phyloP scores from a whole-genome alignment of 2,329 filamentous ascomycete genomes.

The Didymella exigua region DNA sequence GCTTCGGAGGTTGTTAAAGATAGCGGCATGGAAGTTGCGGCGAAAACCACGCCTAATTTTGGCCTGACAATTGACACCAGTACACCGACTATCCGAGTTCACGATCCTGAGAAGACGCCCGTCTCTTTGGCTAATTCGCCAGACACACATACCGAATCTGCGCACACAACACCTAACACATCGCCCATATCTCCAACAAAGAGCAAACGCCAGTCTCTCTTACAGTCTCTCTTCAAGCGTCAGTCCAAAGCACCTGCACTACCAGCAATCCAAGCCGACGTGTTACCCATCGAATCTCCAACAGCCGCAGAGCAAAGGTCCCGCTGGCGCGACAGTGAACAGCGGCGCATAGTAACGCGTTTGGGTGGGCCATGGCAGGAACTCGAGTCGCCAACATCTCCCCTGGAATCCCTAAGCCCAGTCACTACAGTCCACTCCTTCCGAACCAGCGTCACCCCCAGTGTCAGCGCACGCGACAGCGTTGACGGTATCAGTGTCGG shows the following conservation, averaged over 20 bases:
- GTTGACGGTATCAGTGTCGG: constrained; percentile 7
- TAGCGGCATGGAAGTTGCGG: background rate
- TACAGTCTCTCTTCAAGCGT: constrained; percentile 10
- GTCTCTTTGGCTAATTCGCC: constrained; percentile 5
- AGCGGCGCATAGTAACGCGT: constrained; percentile 27
- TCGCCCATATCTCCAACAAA: constrained; percentile 11
- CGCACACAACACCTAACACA: background rate
- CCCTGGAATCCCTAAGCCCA: constrained; percentile 6
- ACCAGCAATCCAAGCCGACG: constrained; percentile 3
- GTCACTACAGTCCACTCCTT: constrained; percentile 7
- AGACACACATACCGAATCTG: background rate
- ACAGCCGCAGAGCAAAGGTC: constrained; percentile 17
- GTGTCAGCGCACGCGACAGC: constrained; percentile 3
- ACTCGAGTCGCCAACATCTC: constrained; percentile 9
- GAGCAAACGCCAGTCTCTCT: constrained; percentile 7
- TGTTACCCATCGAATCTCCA: constrained; percentile 5
- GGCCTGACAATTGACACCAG: constrained; percentile 12
- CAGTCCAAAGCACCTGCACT: constrained; percentile 6
- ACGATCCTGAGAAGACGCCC: constrained; percentile 14
- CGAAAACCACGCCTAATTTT: constrained; percentile 1
- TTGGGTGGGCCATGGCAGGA: constrained; percentile 29
- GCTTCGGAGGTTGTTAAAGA: constrained; percentile 7
- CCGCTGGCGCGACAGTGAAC: constrained; percentile 29
- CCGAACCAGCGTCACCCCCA: background rate
- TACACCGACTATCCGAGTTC: constrained; percentile 4